Conservation (phyloP, 2,329 filamentous ascomycete genomes). For the Cladorrhinum sp. region DNA sequence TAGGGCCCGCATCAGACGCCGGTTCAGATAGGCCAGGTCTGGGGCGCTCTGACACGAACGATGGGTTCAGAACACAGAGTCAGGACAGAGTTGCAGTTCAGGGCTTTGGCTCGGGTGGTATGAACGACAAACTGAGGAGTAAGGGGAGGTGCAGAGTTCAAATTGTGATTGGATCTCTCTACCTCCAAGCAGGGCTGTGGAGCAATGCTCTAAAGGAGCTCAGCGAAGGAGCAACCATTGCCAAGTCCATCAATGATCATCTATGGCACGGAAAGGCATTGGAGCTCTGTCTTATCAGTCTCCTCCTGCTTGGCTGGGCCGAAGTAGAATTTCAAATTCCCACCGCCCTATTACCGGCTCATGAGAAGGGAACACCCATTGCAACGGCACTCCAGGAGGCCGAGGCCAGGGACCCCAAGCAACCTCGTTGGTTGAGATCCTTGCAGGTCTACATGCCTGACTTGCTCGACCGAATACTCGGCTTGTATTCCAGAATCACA, state of each 20-base stretch:
- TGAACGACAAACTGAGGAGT: constrained; percentile 73
- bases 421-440: constrained; percentile 53
- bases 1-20: constrained; percentile 41
- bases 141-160: constrained; percentile 77
- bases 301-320: constrained; percentile 81
- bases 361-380: constrained; percentile 41
- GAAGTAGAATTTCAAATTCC: constrained; percentile 80
- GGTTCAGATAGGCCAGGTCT: constrained; percentile 32
- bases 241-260: constrained; percentile 80
- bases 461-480: constrained; percentile 69
- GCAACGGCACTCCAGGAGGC: constrained; percentile 37
- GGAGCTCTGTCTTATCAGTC: constrained; percentile 78
- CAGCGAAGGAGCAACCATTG: constrained; percentile 72
- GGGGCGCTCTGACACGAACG: constrained; percentile 39
- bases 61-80: constrained; percentile 48
- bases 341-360: constrained; percentile 50
- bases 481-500: constrained; percentile 68
- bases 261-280: constrained; percentile 97
- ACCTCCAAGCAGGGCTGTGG: constrained; percentile 88
- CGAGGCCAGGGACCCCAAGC: constrained; percentile 42
- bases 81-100: constrained; percentile 61
- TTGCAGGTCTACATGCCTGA: constrained; percentile 65
- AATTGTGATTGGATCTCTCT: constrained; percentile 79
- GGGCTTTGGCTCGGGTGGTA: constrained; percentile 68
- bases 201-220: constrained; percentile 82